Evolutionary conservation across 306 rosid genomes (phyloP).

Genomic region (Prunus campanulata): DNA sequence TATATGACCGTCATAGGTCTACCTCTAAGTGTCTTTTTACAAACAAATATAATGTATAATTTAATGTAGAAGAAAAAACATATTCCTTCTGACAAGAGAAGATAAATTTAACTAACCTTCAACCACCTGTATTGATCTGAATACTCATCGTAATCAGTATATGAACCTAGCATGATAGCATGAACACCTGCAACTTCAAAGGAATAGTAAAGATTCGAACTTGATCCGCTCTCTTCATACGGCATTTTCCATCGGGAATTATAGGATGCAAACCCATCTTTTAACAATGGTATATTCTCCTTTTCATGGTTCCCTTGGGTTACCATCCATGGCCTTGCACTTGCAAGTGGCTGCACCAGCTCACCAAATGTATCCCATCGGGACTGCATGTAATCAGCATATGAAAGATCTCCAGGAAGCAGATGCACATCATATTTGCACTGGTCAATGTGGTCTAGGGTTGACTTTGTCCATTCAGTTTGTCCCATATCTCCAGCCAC

Average conservation of each 20-base stretch:
- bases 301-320: constrained; percentile 92
- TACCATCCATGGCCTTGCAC: constrained; percentile 95
- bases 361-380: constrained; percentile 88
- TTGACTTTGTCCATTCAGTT: constrained; percentile 89
- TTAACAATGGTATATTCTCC: constrained; percentile 57
- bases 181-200: constrained; percentile 81
- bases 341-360: constrained; percentile 92
- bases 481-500: constrained; percentile 96
- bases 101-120: constrained; percentile 54
- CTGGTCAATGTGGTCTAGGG: constrained; percentile 66
- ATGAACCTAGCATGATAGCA: constrained; percentile 87
- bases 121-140: constrained; percentile 89
- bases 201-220: constrained; percentile 89
- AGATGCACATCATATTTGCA: constrained; percentile 79
- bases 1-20: not conserved
- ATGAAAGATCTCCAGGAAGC: constrained; percentile 93
- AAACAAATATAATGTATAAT: not conserved
- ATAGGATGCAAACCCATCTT: constrained; percentile 69
- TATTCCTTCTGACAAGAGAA: constrained; percentile 10
- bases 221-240: constrained; percentile 77
- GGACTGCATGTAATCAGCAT: constrained; percentile 77
- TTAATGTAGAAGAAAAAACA: not conserved
- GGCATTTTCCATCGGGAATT: constrained; percentile 97
- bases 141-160: constrained; percentile 63
- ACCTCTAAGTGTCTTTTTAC: not conserved